Evolutionary conservation across 73 alveolate genomes (phyloP), one percentile per base, ranked within the genome.

Genomic region (Diophrys appendiculata): DNA sequence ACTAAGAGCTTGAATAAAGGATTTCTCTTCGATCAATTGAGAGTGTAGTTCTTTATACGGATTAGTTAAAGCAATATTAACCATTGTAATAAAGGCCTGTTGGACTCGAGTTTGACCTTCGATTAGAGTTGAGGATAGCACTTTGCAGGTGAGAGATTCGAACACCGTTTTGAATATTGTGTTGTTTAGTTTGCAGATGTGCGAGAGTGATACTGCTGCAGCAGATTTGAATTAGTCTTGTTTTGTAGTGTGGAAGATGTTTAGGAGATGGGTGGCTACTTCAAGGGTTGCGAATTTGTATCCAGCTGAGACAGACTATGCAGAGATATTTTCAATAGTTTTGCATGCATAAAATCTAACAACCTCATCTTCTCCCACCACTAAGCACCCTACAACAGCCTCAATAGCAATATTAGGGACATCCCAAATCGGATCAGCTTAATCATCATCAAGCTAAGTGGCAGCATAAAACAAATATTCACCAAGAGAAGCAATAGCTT

Each of bases 381-480:
- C 91, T 54, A 94, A 72, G 56, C 95, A 72, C 83, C 83, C 92
- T 31, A 95, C 69, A 30, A 97, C 73, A 60, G 80, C 70, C 29
- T 89, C 80, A 52, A 88, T 89, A 55, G 94, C 93, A 52, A 80
- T 86, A 56, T 85, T 90, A 33, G 88, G 76, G 68, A 97, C 82
- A 34, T 88, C 91, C 99, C 99, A 97, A 78, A 82, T 93, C 29
- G 96, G 94, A 92, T 94, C 95, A 35, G 96, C 96, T 26, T 95
- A 92, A 65, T 96, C 98, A 76, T 97, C 99, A 87, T 97, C 99
- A 75, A 97, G 84, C 76, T 97, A 96, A 0, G 99, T 97, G 29
- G 99, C 99, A 14, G 98, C 99, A 86, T 97, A 97, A 90, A 97
- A 97, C 88, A 97, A 82, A 88, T 95, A 97, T 80, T 97, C 99